Conservation (phyloP, 176 grass and related monocot species). For the Lolium perenne region DNA sequence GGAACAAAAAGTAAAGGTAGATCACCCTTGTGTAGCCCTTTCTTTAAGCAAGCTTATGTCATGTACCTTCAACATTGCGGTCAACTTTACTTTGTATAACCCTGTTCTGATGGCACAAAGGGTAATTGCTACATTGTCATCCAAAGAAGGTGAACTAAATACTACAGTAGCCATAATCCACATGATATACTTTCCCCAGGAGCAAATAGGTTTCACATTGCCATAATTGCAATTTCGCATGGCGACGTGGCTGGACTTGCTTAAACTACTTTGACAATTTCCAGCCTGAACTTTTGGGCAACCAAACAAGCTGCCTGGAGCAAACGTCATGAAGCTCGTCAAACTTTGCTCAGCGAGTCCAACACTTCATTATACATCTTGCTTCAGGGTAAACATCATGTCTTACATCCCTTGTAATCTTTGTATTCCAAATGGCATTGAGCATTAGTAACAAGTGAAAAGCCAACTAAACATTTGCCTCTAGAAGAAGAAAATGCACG, state of each 20-base stretch:
- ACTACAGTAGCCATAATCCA: neutral
- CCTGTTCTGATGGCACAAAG: neutral
- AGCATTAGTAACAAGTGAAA: conserved; percentile 6
- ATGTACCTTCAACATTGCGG: neutral
- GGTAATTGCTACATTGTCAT: neutral
- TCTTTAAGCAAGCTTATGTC: neutral
- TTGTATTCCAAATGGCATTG: conserved; percentile 17
- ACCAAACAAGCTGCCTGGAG: neutral
- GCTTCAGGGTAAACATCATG: neutral
- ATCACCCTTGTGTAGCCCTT: neutral
- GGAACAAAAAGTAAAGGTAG: no score
- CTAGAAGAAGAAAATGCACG: conserved; percentile 75
- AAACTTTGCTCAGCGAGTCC: conserved; percentile 13
- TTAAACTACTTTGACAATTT: neutral
- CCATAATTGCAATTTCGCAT: neutral
- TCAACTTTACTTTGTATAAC: neutral
- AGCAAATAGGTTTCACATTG: neutral
- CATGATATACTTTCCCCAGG: neutral
- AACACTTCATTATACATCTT: conserved; percentile 10
- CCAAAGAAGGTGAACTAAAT: neutral
- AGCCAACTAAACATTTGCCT: neutral
- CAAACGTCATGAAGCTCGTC: neutral
- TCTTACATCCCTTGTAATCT: conserved; percentile 10
- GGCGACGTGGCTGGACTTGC: neutral
- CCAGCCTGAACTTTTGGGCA: neutral